phyloP scores from a whole-genome alignment of 2,329 filamentous ascomycete genomes.

The Teratosphaeria viscida region DNA sequence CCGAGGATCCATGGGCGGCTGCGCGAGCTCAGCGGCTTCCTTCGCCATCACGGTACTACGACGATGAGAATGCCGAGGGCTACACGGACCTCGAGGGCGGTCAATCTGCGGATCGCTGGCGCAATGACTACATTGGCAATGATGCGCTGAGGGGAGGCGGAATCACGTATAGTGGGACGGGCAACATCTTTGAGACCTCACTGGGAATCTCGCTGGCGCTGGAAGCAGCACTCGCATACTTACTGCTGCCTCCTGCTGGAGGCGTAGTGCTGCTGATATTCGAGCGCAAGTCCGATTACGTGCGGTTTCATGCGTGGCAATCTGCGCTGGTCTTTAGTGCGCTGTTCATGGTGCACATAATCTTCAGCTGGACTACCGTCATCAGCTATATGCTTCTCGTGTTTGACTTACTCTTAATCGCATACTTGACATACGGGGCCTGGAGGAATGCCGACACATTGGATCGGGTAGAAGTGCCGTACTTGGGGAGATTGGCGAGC shows the following conservation, averaged over 20 bases:
- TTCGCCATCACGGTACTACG: conserved; percentile 23
- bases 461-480: conserved; percentile 68
- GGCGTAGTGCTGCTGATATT: conserved; percentile 73
- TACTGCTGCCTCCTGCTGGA: conserved; percentile 74
- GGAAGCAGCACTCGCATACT: conserved; percentile 82
- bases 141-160: conserved; percentile 16
- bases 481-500: conserved; percentile 76
- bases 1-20: conserved; percentile 30
- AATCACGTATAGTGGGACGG: conserved; percentile 37
- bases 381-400: conserved; percentile 76
- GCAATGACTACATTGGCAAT: conserved; percentile 22
- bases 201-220: conserved; percentile 77
- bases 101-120: conserved; percentile 6
- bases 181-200: conserved; percentile 76
- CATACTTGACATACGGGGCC: conserved; percentile 63
- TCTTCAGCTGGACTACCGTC: conserved; percentile 76
- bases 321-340: conserved; percentile 22
- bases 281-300: conserved; percentile 94
- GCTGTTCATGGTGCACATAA: conserved; percentile 64
- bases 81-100: conserved; percentile 23
- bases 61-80: conserved; percentile 10
- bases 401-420: conserved; percentile 65
- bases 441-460: conserved; percentile 69
- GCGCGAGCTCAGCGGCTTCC: conserved; percentile 33
- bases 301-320: conserved; percentile 97